Percentiles rank a stretch among this genome's conserved stretches.
Conservation (phyloP, 2,329 filamentous ascomycete species). For the Cadophora sp. region DNA sequence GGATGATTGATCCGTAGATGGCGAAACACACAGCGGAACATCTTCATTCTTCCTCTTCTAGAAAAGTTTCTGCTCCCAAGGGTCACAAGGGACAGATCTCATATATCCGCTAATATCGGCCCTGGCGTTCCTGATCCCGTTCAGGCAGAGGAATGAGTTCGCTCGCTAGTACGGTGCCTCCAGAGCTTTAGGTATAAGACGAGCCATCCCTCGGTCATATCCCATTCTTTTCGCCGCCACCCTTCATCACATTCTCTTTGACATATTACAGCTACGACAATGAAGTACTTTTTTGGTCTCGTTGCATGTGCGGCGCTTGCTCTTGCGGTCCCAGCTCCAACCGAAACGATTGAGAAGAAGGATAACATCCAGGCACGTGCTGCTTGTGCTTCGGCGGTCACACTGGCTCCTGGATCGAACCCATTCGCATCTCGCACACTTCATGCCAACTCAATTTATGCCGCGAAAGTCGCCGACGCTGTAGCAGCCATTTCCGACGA, state of each 20-base stretch:
- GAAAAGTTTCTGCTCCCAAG: slow-evolving; percentile 24
- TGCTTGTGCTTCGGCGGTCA: slow-evolving; percentile 35
- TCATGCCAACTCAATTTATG: slow-evolving; percentile 62
- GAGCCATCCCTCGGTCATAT: slow-evolving; percentile 12
- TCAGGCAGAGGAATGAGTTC: slow-evolving; percentile 31
- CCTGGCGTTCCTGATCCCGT: slow-evolving; percentile 34
- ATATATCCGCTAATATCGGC: slow-evolving; percentile 32
- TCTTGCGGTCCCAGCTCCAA: slow-evolving; percentile 32
- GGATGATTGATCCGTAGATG: slow-evolving; percentile 22
- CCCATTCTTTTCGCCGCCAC: slow-evolving; percentile 17
- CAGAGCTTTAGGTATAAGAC: slow-evolving; percentile 28
- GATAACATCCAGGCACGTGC: slow-evolving; percentile 16
- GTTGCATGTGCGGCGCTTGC: slow-evolving; percentile 34
- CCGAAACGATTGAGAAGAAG: slow-evolving; percentile 31
- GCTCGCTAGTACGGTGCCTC: slow-evolving; percentile 12
- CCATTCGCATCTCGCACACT: slow-evolving; percentile 57
- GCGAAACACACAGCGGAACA: slow-evolving; percentile 30
- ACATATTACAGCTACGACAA: slow-evolving; percentile 26
- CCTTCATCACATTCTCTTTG: slow-evolving; percentile 24
- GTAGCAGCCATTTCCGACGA: slow-evolving; percentile 60
- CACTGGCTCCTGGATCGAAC: slow-evolving; percentile 47
- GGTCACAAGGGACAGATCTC: slow-evolving; percentile 32
- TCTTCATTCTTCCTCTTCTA: slow-evolving; percentile 28
- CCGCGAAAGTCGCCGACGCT: slow-evolving; percentile 59
- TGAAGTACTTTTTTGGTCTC: slow-evolving; percentile 36